These are phyloP conservation scores for Arctium minus DNA, from an alignment of 129 eudicot species.

Conservation along the genomic window DNA sequence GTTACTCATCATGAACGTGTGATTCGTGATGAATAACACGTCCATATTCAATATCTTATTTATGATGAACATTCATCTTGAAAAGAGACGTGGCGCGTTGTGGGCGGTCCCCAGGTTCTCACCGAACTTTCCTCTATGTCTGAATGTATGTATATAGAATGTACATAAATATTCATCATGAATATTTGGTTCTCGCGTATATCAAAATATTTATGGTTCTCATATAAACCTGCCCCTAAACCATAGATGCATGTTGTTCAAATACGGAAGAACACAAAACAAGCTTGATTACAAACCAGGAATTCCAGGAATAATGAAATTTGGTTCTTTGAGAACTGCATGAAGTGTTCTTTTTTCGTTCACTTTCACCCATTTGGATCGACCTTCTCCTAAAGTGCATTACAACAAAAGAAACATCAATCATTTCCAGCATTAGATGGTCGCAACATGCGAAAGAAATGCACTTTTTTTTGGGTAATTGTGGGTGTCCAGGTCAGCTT, in stretches of 20 bases:
- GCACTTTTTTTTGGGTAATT: neutral
- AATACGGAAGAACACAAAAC: neutral
- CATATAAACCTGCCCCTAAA: neutral
- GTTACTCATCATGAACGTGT: too few species aligned
- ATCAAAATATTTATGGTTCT: neutral
- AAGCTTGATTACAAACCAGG: conserved; percentile 57
- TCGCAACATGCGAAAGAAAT: neutral
- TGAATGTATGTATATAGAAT: neutral
- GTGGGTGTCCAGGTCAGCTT: neutral
- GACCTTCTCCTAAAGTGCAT: conserved; percentile 39
- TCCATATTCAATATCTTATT: neutral
- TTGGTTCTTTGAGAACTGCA: conserved; percentile 63
- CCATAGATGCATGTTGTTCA: neutral
- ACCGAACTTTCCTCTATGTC: neutral
- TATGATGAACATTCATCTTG: neutral
- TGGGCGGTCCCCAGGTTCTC: neutral
- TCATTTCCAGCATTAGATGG: neutral
- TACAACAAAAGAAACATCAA: neutral
- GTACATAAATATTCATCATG: neutral
- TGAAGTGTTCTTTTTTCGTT: conserved; percentile 71
- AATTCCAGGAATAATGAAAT: conserved; percentile 62
- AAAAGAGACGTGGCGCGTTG: neutral
- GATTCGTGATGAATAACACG: neutral
- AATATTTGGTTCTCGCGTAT: neutral
- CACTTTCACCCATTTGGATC: conserved; percentile 66